These are phyloP conservation scores for Seiridium unicorne DNA, from an alignment of 2,329 filamentous ascomycete genomes.

Conservation along the genomic window DNA sequence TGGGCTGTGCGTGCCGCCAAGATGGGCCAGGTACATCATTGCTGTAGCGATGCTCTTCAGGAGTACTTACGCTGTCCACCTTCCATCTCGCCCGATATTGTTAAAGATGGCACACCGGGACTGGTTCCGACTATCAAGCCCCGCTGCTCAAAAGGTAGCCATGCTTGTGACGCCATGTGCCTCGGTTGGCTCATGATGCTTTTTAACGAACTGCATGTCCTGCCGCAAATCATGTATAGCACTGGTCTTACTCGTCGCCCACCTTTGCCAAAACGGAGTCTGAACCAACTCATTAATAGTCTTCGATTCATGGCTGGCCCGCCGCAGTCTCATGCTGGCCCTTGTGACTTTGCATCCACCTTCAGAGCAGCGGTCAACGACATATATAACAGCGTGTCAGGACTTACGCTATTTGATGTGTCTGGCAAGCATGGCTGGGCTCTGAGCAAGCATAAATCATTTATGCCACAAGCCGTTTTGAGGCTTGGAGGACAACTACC, in stretches of 20 bases:
- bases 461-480: constrained; percentile 33
- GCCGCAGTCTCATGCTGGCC: constrained; percentile 37
- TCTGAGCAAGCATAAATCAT: constrained; percentile 36
- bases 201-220: constrained; percentile 44
- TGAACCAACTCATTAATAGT: constrained; percentile 43
- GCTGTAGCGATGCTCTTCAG: constrained; percentile 40
- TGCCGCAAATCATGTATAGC: constrained; percentile 37
- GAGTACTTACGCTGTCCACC: constrained; percentile 38
- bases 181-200: constrained; percentile 54
- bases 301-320: constrained; percentile 44
- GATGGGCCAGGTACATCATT: constrained; percentile 47
- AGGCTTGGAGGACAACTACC: constrained; percentile 6
- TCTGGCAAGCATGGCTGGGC: constrained; percentile 50
- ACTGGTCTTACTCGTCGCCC: constrained; percentile 16
- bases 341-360: constrained; percentile 48
- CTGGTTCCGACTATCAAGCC: constrained; percentile 36
- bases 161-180: constrained; percentile 50
- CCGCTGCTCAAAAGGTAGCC: constrained; percentile 48
- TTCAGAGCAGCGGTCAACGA: constrained; percentile 48
- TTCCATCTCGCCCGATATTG: constrained; percentile 2
- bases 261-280: constrained; percentile 33
- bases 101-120: background rate
- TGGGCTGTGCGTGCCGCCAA: constrained; percentile 48
- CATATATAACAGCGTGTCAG: constrained; percentile 49
- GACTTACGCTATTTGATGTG: constrained; percentile 47